Percentiles rank a stretch among this genome's conserved stretches.
Evolutionary conservation across 2,329 filamentous ascomycete genomes (phyloP).

Genomic region (Ceratocystis alfenasii): DNA sequence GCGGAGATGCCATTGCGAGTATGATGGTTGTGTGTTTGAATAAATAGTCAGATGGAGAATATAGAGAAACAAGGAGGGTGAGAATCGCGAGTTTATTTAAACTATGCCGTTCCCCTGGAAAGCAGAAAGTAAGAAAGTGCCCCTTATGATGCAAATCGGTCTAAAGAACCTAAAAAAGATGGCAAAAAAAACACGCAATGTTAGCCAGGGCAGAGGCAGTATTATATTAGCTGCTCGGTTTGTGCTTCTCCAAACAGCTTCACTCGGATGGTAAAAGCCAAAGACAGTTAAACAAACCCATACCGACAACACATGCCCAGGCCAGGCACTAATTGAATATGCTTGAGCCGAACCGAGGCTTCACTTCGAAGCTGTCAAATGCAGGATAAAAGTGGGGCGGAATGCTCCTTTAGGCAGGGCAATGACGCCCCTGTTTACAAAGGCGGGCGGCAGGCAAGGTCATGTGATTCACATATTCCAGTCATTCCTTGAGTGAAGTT

Average conservation of each 20-base stretch:
- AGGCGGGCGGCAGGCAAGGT: not conserved
- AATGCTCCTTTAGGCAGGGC: not conserved
- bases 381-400: not conserved
- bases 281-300: not conserved
- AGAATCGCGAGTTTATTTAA: not conserved
- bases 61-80: conserved; percentile 16
- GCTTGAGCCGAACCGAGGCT: conserved; percentile 19
- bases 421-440: not conserved
- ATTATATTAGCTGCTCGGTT: not conserved
- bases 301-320: not conserved
- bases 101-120: not conserved
- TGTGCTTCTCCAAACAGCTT: not conserved
- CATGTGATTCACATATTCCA: not conserved
- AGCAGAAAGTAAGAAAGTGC: too few species aligned
- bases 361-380: conserved; percentile 1
- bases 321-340: not conserved
- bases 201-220: too few species aligned
- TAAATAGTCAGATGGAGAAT: not conserved
- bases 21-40: conserved; percentile 25
- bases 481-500: not conserved
- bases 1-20: conserved; percentile 59
- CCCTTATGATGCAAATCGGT: not conserved
- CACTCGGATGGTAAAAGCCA: not conserved
- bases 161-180: not conserved
- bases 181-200: not conserved